Base-by-base conservation (phyloP, 306 rosid genomes). In the Canavalia gladiata region DNA sequence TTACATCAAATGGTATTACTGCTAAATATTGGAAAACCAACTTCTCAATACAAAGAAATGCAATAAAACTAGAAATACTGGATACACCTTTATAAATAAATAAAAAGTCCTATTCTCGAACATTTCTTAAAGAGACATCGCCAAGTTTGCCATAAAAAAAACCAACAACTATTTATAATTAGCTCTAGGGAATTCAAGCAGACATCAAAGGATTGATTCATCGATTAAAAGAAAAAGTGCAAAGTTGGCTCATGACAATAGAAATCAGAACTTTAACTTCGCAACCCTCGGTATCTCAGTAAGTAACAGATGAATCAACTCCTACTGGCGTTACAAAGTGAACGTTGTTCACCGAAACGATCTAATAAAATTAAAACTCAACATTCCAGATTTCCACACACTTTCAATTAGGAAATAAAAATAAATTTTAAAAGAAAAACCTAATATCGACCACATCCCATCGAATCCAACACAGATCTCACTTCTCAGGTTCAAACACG, bases 381-480 rank as follows among this genome's bases (percentile, higher is more conserved):
- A 47, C 42, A 71, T 33, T 47, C n/a, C 34, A 72, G 4, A 28
- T 28, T 2, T 43, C 9, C 52, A 4, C 33, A 72, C 37, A 70
- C 9, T 34, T 33, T 46, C 75, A 13, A 64, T 39, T 6, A 47
- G 34, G 33, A 54, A 68, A n/a, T 3, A 43, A 57, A 11, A 62
- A 58, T 39, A 42, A 10, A 68, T 43, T 43, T 4, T 41, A 34
- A 69, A 68, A 81, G 2, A 37, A 70, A 80, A 62, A 80, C 68
- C 81, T 64, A 77, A 45, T 0, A 74, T 29, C 29, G 10, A 69
- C 18, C 45, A 66, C 25, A 33, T 33, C 31, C 29, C 35, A 63
- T 12, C 42, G 5, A 66, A 79, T 57, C 30, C 0, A 81, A 50
- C 84, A 80, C 82, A 89, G 94, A 92, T 92, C 94, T 83, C 18